Evolutionary conservation across 805 yeast genomes (phyloP).

Genomic region (Starmera amethionina): DNA sequence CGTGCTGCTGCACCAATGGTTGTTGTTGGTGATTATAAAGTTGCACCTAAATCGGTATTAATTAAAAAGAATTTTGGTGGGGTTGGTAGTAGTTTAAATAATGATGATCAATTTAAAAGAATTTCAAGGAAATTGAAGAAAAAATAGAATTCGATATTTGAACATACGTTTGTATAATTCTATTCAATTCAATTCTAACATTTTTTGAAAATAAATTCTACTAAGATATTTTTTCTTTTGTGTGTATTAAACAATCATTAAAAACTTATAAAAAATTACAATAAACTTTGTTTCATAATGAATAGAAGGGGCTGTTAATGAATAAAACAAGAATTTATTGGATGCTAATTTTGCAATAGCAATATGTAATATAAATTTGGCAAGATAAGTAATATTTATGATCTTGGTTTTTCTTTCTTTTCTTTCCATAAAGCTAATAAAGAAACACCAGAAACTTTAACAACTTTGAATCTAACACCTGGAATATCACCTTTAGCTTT

Average conservation of each 20-base stretch:
- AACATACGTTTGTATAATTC: too few species aligned
- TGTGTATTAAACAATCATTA: too few species aligned
- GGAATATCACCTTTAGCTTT: slow-evolving; percentile 99
- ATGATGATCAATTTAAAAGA: slow-evolving; percentile 76
- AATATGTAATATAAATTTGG: too few species aligned
- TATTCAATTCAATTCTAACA: slow-evolving; percentile 1
- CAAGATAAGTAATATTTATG: too few species aligned
- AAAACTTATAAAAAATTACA: too few species aligned
- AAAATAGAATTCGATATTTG: too few species aligned
- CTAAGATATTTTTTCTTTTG: too few species aligned
- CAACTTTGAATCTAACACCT: slow-evolving; percentile 99
- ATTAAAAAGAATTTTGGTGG: slow-evolving; percentile 30
- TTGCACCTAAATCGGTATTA: slow-evolving; percentile 75
- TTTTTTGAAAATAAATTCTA: too few species aligned
- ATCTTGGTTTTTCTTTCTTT: slow-evolving; percentile 99
- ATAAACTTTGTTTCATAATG: neutral
- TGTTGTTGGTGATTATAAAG: slow-evolving; percentile 76
- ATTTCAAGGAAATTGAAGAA: slow-evolving; percentile 4
- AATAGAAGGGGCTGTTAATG: neutral
- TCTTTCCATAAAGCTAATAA: slow-evolving; percentile 99
- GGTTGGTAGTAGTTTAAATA: slow-evolving; percentile 40
- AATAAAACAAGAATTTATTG: neutral
- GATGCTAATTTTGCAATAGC: slow-evolving; percentile 4
- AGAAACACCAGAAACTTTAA: slow-evolving; percentile 99
- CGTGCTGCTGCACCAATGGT: slow-evolving; percentile 96